phyloP scores from a whole-genome alignment of 2,329 filamentous ascomycete species.

The Penicillium sp. region DNA sequence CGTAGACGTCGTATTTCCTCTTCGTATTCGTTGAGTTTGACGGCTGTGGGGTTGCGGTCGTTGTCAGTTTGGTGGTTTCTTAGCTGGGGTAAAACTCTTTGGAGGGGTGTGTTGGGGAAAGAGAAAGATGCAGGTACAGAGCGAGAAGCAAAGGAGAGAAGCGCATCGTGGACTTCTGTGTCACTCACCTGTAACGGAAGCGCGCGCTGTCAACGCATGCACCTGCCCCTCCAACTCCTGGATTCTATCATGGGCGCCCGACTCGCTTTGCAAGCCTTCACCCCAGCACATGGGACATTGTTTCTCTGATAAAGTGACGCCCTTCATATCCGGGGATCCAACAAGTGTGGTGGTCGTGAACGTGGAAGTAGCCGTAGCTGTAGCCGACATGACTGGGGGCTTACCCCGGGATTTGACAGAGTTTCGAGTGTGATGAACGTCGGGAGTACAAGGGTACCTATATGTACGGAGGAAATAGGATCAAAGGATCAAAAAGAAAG shows the following conservation, averaged over 20 bases:
- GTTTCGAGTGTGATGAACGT: not conserved
- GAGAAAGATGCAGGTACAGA: not conserved
- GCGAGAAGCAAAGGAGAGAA: no score
- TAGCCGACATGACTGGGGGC: slow-evolving; percentile 29
- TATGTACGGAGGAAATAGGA: no score
- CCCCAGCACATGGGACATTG: slow-evolving; percentile 45
- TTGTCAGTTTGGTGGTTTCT: not conserved
- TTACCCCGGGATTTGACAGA: slow-evolving; percentile 16
- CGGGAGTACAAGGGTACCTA: not conserved
- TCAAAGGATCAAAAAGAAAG: not conserved
- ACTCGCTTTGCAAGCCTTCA: slow-evolving; percentile 27
- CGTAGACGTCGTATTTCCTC: slow-evolving; percentile 58
- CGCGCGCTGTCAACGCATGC: slow-evolving; percentile 53
- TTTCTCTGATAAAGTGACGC: slow-evolving; percentile 23
- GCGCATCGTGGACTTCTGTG: not conserved
- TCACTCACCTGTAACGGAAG: slow-evolving; percentile 54
- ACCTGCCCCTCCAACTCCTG: slow-evolving; percentile 59
- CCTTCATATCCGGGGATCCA: slow-evolving; percentile 32
- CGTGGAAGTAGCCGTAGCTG: slow-evolving; percentile 22
- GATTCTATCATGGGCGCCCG: slow-evolving; percentile 44
- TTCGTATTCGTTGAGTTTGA: slow-evolving; percentile 64
- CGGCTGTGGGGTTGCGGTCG: slow-evolving; percentile 40
- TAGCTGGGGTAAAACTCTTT: not conserved
- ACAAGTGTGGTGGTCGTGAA: slow-evolving; percentile 35
- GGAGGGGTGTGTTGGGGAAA: not conserved